A percentile compares a stretch with the other conserved stretches of the same genome.
phyloP scores from a whole-genome alignment of 1,139 yeast species.

The Magnusiomyces suaveolens region DNA sequence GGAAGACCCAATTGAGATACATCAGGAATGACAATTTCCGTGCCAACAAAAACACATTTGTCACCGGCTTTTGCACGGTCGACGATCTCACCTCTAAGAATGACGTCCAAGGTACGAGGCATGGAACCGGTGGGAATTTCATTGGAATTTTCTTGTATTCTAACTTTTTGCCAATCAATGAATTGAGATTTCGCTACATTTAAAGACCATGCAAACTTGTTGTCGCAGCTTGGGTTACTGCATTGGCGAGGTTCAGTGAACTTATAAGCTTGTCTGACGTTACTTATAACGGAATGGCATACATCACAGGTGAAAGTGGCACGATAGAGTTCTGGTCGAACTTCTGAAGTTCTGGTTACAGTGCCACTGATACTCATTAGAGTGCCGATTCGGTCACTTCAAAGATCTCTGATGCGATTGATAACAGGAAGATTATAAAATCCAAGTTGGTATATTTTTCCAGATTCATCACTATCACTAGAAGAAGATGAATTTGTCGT shows the following conservation, averaged over 20 bases:
- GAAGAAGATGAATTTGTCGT: constrained; percentile 15
- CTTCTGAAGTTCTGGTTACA: constrained; percentile 93
- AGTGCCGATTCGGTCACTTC: constrained; percentile 83
- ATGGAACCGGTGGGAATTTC: constrained; percentile 98
- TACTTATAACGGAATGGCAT: constrained; percentile 78
- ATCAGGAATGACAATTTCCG: constrained; percentile 93
- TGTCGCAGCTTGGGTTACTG: constrained; percentile 77
- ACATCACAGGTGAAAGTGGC: constrained; percentile 87
- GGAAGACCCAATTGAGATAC: constrained; percentile 93
- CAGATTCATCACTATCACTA: constrained; percentile 35
- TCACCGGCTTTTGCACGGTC: constrained; percentile 98
- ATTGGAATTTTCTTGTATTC: constrained; percentile 89
- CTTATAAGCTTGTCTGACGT: constrained; percentile 86
- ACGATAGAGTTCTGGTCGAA: constrained; percentile 82
- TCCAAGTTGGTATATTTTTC: constrained; percentile 78
- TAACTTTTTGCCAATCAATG: constrained; percentile 93
- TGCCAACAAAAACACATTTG: constrained; percentile 88
- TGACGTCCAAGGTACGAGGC: constrained; percentile 95
- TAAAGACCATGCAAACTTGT: constrained; percentile 78
- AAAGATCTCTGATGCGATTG: constrained; percentile 78
- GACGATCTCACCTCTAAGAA: constrained; percentile 86
- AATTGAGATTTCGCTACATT: constrained; percentile 78
- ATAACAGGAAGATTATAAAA: constrained; percentile 79
- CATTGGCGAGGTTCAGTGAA: constrained; percentile 95
- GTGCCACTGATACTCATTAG: constrained; percentile 86